Conservation (phyloP, 768 basidiomycete species). For the Phylloporus sp. region DNA sequence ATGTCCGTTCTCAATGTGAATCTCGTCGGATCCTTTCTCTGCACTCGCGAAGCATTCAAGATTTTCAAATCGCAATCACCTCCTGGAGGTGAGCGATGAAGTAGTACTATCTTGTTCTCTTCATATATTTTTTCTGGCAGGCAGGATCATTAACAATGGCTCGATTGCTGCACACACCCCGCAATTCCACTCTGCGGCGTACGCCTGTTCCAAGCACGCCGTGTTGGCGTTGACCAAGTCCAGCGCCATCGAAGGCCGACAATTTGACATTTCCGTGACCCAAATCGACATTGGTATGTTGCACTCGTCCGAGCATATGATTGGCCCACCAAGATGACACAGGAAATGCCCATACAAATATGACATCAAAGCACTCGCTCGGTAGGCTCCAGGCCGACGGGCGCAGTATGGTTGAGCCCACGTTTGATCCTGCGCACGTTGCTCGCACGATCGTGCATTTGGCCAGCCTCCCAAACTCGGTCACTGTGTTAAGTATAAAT, state of each 20-base stretch:
- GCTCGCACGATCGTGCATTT: slow-evolving; percentile 29
- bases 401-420: slow-evolving; percentile 48
- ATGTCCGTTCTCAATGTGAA: background rate
- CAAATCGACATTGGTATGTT: background rate
- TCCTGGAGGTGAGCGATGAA: slow-evolving; percentile 52
- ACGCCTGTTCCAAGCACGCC: background rate
- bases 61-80: slow-evolving; percentile 67
- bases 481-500: background rate
- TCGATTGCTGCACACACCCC: slow-evolving; percentile 51
- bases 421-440: slow-evolving; percentile 70
- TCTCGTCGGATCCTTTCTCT: slow-evolving; percentile 45
- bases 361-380: slow-evolving; percentile 48
- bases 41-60: slow-evolving; percentile 69
- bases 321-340: background rate
- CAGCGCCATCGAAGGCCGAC: too few relatives aligned
- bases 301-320: too few relatives aligned
- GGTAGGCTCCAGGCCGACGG: too few relatives aligned
- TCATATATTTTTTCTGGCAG: slow-evolving; percentile 32
- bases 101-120: background rate
- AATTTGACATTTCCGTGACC: background rate
- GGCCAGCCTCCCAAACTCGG: background rate
- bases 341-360: slow-evolving; percentile 49
- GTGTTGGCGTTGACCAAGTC: background rate
- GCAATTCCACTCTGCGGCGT: slow-evolving; percentile 58
- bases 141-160: slow-evolving; percentile 84